These are phyloP conservation scores for Pseudozyma sp. DNA, from an alignment of 1,284 basidiomycete genomes.

Conservation along the genomic window DNA sequence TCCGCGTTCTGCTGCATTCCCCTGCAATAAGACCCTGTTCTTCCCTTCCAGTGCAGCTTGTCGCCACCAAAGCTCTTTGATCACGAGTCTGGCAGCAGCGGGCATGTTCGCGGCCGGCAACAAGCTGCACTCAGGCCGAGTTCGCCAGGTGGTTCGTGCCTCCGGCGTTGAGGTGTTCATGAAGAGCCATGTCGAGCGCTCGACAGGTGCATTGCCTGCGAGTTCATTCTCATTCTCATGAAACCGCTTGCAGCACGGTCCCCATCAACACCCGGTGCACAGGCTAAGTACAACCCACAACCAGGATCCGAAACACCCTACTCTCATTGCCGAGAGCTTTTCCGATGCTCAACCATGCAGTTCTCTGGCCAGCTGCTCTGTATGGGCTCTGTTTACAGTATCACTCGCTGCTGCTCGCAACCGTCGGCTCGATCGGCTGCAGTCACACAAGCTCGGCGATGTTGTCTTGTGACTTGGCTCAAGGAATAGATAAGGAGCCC, in stretches of 20 bases:
- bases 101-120: too few species aligned
- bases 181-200: not conserved
- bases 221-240: not conserved
- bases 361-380: too few species aligned
- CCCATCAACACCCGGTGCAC: not conserved
- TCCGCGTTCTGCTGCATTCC: too few species aligned
- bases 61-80: too few species aligned
- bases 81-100: too few species aligned
- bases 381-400: too few species aligned
- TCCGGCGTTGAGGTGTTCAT: not conserved
- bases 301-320: not conserved
- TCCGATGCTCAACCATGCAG: not conserved
- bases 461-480: slow-evolving; percentile 4
- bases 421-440: not conserved
- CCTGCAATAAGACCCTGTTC: too few species aligned
- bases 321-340: not conserved
- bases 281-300: not conserved
- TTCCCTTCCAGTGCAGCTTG: too few species aligned
- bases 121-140: too few species aligned
- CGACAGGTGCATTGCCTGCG: not conserved
- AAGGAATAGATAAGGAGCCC: slow-evolving; percentile 7
- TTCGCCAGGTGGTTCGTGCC: slow-evolving; percentile 1
- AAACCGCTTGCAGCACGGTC: slow-evolving; percentile 3
- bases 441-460: not conserved
- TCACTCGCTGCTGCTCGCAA: too few species aligned